Evolutionary conservation across 148 eudicot genomes (phyloP), one percentile per base, ranked within the genome.

Genomic region (Rhododendron williamsianum): DNA sequence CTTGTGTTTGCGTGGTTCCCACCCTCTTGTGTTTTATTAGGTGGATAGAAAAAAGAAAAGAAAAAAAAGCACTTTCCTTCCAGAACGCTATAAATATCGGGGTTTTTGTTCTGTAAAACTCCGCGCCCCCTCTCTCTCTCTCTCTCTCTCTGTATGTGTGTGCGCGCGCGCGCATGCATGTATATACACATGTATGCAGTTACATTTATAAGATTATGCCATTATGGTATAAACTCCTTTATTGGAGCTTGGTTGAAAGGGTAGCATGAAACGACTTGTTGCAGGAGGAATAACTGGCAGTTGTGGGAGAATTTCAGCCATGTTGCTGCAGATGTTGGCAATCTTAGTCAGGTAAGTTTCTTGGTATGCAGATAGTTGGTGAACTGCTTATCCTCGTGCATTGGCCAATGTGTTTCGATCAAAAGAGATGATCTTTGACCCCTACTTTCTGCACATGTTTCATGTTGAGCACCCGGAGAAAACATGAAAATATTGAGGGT

Each of bases 231-330:
- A 8, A 30, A 30, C 23, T 18, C 54, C 38, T 9, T 69, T 27
- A 49, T 80, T 52, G 49, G n/a, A 67, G 8, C 51, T 73, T 56
- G 84, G 18, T 48, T 81, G 74, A 49, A 23, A 19, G 78, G 71
- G 25, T 88, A 87, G 33, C 46, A 36, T 83, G 60, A 82, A 65
- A 81, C 49, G 67, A 30, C 82, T 46, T 35, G 46, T 54, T 54
- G 85, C 95, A 96, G 98, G 90, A 89, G 98, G 85, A 90, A 92
- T 77, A 97, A 92, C 91, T 97, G 99, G 99, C 98, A 94, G 86
- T 87, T 95, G 94, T 97, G 98, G 99, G 97, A 95, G 87, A 97
- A 94, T 82, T 97, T 84, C 87, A 93, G 98, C 84, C 92, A 90
- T 73, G 94, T 95, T 69, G 94, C 99, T 33, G 98, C 93, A 52